phyloP scores from a whole-genome alignment of 1,139 yeast species.

The Sugiyamaella grinbergsii region DNA sequence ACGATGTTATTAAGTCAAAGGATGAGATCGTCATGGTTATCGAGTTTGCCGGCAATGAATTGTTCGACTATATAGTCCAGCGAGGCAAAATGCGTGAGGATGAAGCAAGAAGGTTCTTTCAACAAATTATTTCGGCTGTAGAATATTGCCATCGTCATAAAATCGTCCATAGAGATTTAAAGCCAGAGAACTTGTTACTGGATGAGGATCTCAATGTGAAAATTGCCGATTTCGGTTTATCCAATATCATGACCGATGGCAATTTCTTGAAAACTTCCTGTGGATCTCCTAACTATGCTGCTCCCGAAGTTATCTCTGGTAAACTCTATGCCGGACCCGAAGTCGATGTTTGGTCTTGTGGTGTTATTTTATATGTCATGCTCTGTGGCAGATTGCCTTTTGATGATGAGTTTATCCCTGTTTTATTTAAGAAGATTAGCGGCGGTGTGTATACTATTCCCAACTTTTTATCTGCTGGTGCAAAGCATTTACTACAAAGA shows the following conservation, averaged over 20 bases:
- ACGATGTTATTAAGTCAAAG: conserved; percentile 93
- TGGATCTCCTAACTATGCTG: conserved; percentile 98
- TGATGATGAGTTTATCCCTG: conserved; percentile 97
- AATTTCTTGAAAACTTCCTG: conserved; percentile 93
- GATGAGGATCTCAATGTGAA: conserved; percentile 92
- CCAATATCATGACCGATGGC: conserved; percentile 98
- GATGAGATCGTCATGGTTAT: conserved; percentile 98
- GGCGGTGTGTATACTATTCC: conserved; percentile 96
- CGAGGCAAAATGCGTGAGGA: conserved; percentile 92
- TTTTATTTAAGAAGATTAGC: conserved; percentile 88
- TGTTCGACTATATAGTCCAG: conserved; percentile 94
- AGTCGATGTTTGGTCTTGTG: conserved; percentile 98
- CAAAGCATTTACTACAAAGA: conserved; percentile 79
- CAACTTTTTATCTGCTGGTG: conserved; percentile 82
- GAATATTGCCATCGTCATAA: conserved; percentile 98
- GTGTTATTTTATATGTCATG: conserved; percentile 95
- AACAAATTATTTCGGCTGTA: conserved; percentile 96
- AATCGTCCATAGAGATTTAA: conserved; percentile 94
- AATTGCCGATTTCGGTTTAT: conserved; percentile 94
- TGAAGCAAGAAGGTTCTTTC: conserved; percentile 93
- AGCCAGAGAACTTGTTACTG: conserved; percentile 88
- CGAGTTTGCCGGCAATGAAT: conserved; percentile 94
- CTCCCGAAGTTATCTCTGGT: conserved; percentile 97
- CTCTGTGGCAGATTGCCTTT: conserved; percentile 96
- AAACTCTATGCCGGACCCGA: conserved; percentile 98